phyloP scores from a whole-genome alignment of 192 early-diverging fungal genomes.

The Gamsiella multidivaricata region DNA sequence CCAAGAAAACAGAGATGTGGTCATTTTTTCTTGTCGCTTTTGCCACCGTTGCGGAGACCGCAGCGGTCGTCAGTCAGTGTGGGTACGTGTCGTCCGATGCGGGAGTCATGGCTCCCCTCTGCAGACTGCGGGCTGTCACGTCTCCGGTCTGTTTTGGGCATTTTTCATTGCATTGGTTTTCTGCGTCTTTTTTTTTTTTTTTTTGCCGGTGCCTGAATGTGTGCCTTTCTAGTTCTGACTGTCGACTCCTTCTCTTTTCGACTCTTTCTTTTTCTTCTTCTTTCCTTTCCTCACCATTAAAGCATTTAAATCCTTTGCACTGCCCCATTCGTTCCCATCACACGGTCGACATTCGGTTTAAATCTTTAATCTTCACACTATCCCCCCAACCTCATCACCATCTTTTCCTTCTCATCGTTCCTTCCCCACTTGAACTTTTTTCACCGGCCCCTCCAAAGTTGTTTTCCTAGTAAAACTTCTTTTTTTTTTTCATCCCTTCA shows the following conservation, averaged over 20 bases:
- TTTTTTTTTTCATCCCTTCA: neutral
- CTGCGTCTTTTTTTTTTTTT: neutral
- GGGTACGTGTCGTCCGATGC: too few species aligned
- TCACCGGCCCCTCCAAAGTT: neutral
- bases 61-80: too few species aligned
- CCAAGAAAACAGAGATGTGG: too few species aligned
- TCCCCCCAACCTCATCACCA: neutral
- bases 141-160: too few species aligned
- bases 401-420: neutral
- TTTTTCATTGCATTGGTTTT: too few species aligned
- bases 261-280: constrained; percentile 3
- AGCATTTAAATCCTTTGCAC: constrained; percentile 2
- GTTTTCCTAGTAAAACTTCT: neutral
- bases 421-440: neutral
- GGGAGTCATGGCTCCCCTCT: too few species aligned
- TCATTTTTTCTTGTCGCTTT: too few species aligned
- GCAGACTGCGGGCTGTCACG: too few species aligned
- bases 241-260: neutral
- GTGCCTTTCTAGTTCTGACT: neutral
- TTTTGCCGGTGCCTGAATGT: constrained; percentile 5
- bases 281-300: neutral
- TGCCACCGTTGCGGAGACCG: too few species aligned
- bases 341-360: neutral
- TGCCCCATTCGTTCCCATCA: neutral
- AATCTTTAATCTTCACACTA: neutral